Evolutionary conservation across 495 filamentous ascomycete species (phyloP).

Genomic region (Penicillium manginii): DNA sequence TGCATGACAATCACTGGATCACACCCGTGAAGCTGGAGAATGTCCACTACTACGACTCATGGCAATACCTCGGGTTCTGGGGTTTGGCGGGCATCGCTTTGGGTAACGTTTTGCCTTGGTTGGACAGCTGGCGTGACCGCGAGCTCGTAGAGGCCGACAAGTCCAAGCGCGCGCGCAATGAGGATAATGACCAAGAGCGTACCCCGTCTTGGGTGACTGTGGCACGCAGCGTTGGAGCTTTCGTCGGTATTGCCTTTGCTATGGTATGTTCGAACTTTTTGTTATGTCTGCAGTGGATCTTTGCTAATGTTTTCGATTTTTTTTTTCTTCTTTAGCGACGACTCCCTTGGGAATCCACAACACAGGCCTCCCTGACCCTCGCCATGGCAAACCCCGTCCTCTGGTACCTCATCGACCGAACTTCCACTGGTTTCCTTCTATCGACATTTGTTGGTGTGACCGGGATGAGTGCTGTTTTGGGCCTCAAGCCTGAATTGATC

Average conservation of each 20-base stretch:
- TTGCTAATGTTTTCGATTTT: constrained; percentile 16
- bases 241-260: constrained; percentile 95
- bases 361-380: constrained; percentile 88
- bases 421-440: constrained; percentile 78
- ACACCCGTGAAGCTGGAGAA: constrained; percentile 64
- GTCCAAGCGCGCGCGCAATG: constrained; percentile 26
- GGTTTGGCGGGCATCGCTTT: constrained; percentile 75
- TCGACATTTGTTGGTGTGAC: constrained; percentile 69
- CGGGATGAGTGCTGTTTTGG: constrained; percentile 73
- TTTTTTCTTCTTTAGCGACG: constrained; percentile 60
- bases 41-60: constrained; percentile 60
- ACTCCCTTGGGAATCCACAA: constrained; percentile 90
- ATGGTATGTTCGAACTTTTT: constrained; percentile 63
- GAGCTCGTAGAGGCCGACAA: constrained; percentile 24
- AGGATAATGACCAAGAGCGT: constrained; percentile 35
- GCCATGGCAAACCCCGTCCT: constrained; percentile 91
- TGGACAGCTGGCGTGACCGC: constrained; percentile 69
- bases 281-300: constrained; percentile 4
- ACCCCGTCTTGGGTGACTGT: constrained; percentile 77
- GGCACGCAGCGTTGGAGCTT: constrained; percentile 86
- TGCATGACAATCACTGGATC: constrained; percentile 72
- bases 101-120: constrained; percentile 81
- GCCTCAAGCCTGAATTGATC: constrained; percentile 75
- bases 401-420: constrained; percentile 95
- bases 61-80: constrained; percentile 78